A percentile compares a stretch with the other conserved stretches of the same genome.
Conservation (phyloP, 208 protist genomes). For the Porcisia hertigi region DNA sequence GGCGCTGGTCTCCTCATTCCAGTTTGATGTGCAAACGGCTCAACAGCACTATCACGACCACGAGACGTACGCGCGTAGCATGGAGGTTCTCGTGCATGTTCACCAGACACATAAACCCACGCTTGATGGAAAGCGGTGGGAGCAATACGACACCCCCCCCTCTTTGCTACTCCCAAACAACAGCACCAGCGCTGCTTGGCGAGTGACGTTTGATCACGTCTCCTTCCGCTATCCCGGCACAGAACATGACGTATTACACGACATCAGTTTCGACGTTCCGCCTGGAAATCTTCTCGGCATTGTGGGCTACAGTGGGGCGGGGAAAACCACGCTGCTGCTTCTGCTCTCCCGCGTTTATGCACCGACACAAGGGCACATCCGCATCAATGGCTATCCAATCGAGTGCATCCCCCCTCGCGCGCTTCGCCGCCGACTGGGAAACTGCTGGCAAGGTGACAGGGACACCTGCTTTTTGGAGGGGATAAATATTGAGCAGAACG, state of each 20-base stretch:
- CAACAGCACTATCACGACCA: constrained; percentile 21
- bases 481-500: constrained; percentile 53
- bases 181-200: constrained; percentile 35
- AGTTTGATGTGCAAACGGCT: constrained; percentile 24
- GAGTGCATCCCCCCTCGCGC: constrained; percentile 45
- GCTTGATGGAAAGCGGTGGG: constrained; percentile 8
- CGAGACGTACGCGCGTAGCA: constrained; percentile 15
- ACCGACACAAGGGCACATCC: constrained; percentile 53
- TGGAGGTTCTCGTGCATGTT: constrained; percentile 11
- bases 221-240: constrained; percentile 65
- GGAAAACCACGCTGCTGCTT: constrained; percentile 73
- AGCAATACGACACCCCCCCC: not conserved
- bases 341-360: constrained; percentile 60
- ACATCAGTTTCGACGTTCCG: constrained; percentile 55
- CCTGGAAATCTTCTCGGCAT: constrained; percentile 60
- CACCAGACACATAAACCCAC: constrained; percentile 6
- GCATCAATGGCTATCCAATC: constrained; percentile 56
- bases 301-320: constrained; percentile 71
- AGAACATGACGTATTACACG: constrained; percentile 36
- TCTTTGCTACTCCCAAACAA: not conserved
- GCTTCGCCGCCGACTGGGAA: constrained; percentile 57
- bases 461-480: constrained; percentile 52
- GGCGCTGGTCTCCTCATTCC: constrained; percentile 15
- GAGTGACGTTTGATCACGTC: constrained; percentile 63
- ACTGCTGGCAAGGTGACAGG: constrained; percentile 59